These are phyloP conservation scores for Dothistroma septosporum DNA, from an alignment of 2,329 filamentous ascomycete species.

Conservation along the genomic window DNA sequence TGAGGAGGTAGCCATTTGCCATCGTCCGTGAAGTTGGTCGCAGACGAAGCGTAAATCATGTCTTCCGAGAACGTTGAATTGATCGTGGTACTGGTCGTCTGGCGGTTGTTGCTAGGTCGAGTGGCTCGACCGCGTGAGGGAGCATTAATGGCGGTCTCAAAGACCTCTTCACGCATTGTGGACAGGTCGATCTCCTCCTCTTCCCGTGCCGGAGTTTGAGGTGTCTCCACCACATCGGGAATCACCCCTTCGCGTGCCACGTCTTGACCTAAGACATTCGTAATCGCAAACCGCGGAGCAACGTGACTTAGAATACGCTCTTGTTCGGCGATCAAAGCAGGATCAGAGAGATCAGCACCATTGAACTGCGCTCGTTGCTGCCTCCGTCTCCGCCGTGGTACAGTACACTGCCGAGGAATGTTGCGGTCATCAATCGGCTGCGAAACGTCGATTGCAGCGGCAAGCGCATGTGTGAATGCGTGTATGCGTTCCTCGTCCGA, in stretches of 20 bases:
- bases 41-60: conserved; percentile 32
- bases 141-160: conserved; percentile 8
- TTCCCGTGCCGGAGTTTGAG: conserved; percentile 26
- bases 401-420: conserved; percentile 43
- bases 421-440: conserved; percentile 65
- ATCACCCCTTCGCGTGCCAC: conserved; percentile 11
- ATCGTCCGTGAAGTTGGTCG: conserved; percentile 29
- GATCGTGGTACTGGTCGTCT: conserved; percentile 27
- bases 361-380: conserved; percentile 32
- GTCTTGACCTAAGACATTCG: conserved; percentile 2
- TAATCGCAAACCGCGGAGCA: conserved; percentile 41
- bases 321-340: conserved; percentile 45
- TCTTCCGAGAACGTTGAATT: conserved; percentile 27
- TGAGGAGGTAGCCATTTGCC: conserved; percentile 37
- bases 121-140: conserved; percentile 5
- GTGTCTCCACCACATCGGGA: conserved; percentile 10
- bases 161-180: conserved; percentile 32
- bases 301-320: conserved; percentile 46
- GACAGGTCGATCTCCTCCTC: conserved; percentile 37
- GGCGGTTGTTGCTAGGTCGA: conserved; percentile 24
- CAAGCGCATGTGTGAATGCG: conserved; percentile 64
- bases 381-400: conserved; percentile 42
- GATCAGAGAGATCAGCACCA: conserved; percentile 31
- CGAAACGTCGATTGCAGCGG: conserved; percentile 69
- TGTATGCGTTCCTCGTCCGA: conserved; percentile 62